phyloP scores from a whole-genome alignment of 352 stramenopile species.

The Phytophthora fragariae region DNA sequence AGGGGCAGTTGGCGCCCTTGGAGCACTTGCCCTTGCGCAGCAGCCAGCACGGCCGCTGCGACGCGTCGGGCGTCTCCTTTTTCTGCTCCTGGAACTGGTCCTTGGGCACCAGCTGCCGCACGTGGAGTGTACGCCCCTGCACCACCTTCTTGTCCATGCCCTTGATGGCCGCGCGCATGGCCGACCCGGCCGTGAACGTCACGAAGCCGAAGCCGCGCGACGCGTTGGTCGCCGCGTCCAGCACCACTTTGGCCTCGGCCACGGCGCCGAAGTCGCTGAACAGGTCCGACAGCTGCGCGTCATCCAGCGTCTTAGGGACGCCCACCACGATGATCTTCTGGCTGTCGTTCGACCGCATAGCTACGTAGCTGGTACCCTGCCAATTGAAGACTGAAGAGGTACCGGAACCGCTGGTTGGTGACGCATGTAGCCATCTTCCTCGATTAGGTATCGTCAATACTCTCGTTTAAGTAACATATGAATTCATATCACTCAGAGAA shows the following conservation, averaged over 20 bases:
- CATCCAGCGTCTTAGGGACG: constrained; percentile 79
- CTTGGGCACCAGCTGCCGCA: constrained; percentile 78
- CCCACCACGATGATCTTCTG: constrained; percentile 89
- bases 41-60: constrained; percentile 70
- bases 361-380: not conserved
- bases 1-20: constrained; percentile 73
- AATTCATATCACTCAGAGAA: not conserved
- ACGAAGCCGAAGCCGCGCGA: constrained; percentile 87
- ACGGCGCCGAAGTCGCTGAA: constrained; percentile 79
- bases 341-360: constrained; percentile 81
- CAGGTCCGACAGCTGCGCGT: constrained; percentile 70
- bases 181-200: constrained; percentile 74
- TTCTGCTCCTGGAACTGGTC: constrained; percentile 69
- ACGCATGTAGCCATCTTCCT: not conserved
- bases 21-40: constrained; percentile 84
- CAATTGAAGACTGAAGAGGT: not conserved
- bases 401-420: not conserved
- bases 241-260: constrained; percentile 78
- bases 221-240: constrained; percentile 61
- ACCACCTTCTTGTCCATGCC: constrained; percentile 81
- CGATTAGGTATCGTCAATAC: not conserved
- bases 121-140: constrained; percentile 76
- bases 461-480: not conserved
- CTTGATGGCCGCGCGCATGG: constrained; percentile 78
- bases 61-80: constrained; percentile 45